phyloP scores from a whole-genome alignment of 2,329 filamentous ascomycete species.

The Neofusicoccum parvum region DNA sequence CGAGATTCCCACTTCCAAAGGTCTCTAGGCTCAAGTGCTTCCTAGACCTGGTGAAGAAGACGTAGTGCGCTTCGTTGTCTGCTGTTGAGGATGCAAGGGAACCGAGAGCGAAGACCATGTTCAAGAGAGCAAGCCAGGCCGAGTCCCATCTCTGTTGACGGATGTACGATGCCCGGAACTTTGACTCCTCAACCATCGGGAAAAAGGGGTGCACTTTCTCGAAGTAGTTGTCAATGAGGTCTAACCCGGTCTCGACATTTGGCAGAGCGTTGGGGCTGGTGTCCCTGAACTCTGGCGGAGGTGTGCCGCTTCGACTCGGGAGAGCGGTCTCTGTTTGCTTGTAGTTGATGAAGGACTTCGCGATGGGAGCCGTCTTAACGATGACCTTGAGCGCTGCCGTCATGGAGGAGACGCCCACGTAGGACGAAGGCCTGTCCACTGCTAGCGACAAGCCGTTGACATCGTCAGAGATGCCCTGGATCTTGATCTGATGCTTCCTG shows the following conservation, averaged over 20 bases:
- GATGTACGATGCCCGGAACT: slow-evolving; percentile 67
- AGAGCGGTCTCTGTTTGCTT: slow-evolving; percentile 40
- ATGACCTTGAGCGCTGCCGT: slow-evolving; percentile 75
- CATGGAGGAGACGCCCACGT: slow-evolving; percentile 74
- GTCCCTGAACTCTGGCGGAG: slow-evolving; percentile 37
- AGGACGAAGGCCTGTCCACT: slow-evolving; percentile 65
- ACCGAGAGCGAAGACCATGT: slow-evolving; percentile 76
- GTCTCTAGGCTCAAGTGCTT: slow-evolving; percentile 67
- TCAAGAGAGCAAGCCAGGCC: slow-evolving; percentile 71
- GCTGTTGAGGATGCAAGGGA: slow-evolving; percentile 68
- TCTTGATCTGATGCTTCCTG: slow-evolving; percentile 43
- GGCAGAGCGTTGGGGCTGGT: slow-evolving; percentile 51
- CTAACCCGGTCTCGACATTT: slow-evolving; percentile 65
- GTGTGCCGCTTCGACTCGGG: slow-evolving; percentile 39
- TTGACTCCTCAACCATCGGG: slow-evolving; percentile 72
- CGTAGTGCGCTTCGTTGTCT: slow-evolving; percentile 66
- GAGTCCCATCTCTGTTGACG: slow-evolving; percentile 65
- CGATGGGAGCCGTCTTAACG: slow-evolving; percentile 55
- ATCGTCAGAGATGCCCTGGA: slow-evolving; percentile 64
- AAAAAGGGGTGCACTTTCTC: slow-evolving; percentile 71
- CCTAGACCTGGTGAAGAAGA: slow-evolving; percentile 70
- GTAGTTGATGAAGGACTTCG: slow-evolving; percentile 50
- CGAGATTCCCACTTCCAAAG: slow-evolving; percentile 70
- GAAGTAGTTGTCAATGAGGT: slow-evolving; percentile 75
- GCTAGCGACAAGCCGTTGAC: slow-evolving; percentile 68